These are phyloP conservation scores for Castanospermum australe DNA, from an alignment of 306 rosid genomes.

Conservation along the genomic window DNA sequence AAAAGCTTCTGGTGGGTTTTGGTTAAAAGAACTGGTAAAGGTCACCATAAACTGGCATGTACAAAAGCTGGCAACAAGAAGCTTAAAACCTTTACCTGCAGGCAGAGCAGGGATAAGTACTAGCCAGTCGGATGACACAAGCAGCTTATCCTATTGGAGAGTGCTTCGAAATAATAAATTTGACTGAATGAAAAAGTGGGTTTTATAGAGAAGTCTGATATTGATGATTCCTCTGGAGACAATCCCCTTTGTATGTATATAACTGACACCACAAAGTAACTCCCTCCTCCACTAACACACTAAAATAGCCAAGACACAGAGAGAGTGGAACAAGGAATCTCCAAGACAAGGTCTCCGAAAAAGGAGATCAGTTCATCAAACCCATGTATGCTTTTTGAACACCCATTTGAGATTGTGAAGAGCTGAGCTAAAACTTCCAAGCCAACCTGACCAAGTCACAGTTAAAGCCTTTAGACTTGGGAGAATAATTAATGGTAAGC, in stretches of 20 bases:
- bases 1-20: slow-evolving; percentile 20
- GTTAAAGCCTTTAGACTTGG: not conserved
- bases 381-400: not conserved
- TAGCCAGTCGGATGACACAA: slow-evolving; percentile 1
- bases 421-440: not conserved
- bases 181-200: slow-evolving; percentile 55
- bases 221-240: slow-evolving; percentile 35
- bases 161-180: slow-evolving; percentile 30
- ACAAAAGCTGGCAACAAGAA: slow-evolving; percentile 37
- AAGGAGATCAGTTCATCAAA: slow-evolving; percentile 2
- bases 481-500: not conserved
- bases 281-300: not conserved
- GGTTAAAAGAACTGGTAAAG: slow-evolving; percentile 26
- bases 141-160: slow-evolving; percentile 30
- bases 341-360: slow-evolving; percentile 15
- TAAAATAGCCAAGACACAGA: slow-evolving; percentile 9
- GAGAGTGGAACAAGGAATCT: slow-evolving; percentile 26
- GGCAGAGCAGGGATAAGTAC: slow-evolving; percentile 9
- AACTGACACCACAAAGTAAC: slow-evolving; percentile 16
- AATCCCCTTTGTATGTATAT: slow-evolving; percentile 7
- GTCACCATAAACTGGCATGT: slow-evolving; percentile 3
- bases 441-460: slow-evolving; percentile 3
- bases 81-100: slow-evolving; percentile 27
- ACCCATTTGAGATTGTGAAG: slow-evolving; percentile 20
- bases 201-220: slow-evolving; percentile 17